These are phyloP conservation scores for Guillardia theta DNA, from an alignment of 78 protist genomes.

Conservation along the genomic window DNA sequence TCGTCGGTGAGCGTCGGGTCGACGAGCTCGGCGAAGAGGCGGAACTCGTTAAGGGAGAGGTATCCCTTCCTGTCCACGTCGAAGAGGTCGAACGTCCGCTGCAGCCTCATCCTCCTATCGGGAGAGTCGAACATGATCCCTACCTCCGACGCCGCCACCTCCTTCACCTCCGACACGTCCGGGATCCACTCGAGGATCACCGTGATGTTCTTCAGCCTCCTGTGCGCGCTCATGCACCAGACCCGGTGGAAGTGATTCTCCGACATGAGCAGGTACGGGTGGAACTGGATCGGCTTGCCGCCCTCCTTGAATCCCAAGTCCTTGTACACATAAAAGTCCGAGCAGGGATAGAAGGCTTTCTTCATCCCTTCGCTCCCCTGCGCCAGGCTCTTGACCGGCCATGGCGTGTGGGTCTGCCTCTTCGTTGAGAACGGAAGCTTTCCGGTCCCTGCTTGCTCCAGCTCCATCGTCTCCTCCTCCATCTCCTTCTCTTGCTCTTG, in stretches of 20 bases:
- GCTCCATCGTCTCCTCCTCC: conserved; percentile 59
- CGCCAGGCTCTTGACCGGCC: background rate
- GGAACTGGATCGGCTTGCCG: conserved; percentile 41
- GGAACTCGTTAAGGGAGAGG: background rate
- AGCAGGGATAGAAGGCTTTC: conserved; percentile 32
- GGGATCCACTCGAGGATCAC: conserved; percentile 58
- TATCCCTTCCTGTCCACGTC: background rate
- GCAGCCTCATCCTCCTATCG: background rate
- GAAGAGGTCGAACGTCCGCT: background rate
- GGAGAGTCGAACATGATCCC: conserved; percentile 1
- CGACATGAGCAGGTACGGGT: conserved; percentile 46
- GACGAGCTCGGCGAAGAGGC: background rate
- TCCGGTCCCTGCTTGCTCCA: conserved; percentile 43
- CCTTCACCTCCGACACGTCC: background rate
- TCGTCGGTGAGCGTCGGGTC: background rate
- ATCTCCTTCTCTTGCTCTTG: conserved; percentile 58
- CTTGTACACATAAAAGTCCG: conserved; percentile 36
- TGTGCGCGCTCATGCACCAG: conserved; percentile 57
- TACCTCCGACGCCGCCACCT: background rate
- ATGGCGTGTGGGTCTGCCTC: background rate
- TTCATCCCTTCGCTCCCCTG: background rate
- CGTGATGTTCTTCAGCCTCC: conserved; percentile 63
- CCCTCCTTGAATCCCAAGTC: conserved; percentile 5
- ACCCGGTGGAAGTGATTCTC: conserved; percentile 57
- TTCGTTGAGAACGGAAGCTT: conserved; percentile 26